A percentile compares a stretch with the other conserved stretches of the same genome.
Conservation (phyloP, 192 early-diverging fungal genomes). For the Chytriomyces hyalinus region DNA sequence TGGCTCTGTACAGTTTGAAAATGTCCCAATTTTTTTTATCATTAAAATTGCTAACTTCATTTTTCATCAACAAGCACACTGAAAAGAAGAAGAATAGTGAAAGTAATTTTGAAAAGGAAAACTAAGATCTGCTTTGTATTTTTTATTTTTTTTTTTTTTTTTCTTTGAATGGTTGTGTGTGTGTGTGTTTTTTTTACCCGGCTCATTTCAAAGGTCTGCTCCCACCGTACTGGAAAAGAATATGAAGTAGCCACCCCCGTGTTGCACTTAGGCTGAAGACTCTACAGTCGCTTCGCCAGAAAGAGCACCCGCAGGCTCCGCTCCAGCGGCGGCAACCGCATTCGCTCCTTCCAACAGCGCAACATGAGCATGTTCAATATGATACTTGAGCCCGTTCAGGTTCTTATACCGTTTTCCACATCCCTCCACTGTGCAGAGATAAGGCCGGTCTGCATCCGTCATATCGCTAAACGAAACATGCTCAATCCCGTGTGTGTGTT, state of each 20-base stretch:
- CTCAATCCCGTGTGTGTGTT: slow-evolving; percentile 84
- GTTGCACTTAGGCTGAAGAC: not conserved
- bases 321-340: not conserved
- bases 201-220: not conserved
- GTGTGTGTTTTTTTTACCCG: too few relatives aligned
- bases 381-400: slow-evolving; percentile 90
- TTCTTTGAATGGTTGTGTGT: too few relatives aligned
- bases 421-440: slow-evolving; percentile 77
- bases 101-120: slow-evolving; percentile 2
- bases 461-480: slow-evolving; percentile 53
- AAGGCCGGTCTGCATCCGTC: slow-evolving; percentile 67
- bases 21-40: not conserved
- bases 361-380: slow-evolving; percentile 58
- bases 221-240: not conserved
- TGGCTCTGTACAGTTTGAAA: too few relatives aligned
- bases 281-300: not conserved
- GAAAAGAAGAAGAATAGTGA: slow-evolving; percentile 4
- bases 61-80: not conserved
- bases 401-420: slow-evolving; percentile 99
- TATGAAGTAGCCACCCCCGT: not conserved
- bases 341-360: slow-evolving; percentile 17
- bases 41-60: not conserved
- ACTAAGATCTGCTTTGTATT: not conserved
- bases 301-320: not conserved
- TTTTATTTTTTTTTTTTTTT: not conserved